Conservation (phyloP, 139 green algal species). For the Tetradesmus lagerheimii region DNA sequence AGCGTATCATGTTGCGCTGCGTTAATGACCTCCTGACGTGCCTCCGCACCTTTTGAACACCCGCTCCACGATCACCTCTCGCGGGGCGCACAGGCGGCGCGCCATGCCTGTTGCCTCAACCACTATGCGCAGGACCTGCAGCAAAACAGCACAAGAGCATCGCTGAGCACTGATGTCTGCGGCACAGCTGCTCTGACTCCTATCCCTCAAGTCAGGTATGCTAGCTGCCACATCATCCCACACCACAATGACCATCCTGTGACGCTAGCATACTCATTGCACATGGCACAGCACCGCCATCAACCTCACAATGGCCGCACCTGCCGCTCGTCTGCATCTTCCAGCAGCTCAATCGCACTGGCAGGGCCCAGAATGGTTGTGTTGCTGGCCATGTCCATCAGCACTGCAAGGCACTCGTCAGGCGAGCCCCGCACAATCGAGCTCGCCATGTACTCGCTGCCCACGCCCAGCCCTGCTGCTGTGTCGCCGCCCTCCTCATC, state of each 20-base stretch:
- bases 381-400: slow-evolving; percentile 41
- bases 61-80: slow-evolving; percentile 65
- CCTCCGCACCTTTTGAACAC: slow-evolving; percentile 52
- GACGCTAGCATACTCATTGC: neutral
- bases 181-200: too few relatives aligned
- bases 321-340: slow-evolving; percentile 40
- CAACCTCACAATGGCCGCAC: neutral
- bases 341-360: slow-evolving; percentile 25
- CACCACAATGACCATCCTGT: too few relatives aligned
- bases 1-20: neutral
- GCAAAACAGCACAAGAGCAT: neutral
- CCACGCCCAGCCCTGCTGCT: neutral
- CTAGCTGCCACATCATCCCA: too few relatives aligned
- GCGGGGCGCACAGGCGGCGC: slow-evolving; percentile 58
- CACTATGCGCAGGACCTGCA: slow-evolving; percentile 60
- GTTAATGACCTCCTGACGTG: too few relatives aligned
- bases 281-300: neutral
- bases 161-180: too few relatives aligned
- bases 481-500: neutral
- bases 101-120: slow-evolving; percentile 62
- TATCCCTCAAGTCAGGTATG: too few relatives aligned
- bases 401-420: slow-evolving; percentile 48
- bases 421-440: slow-evolving; percentile 36
- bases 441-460: slow-evolving; percentile 50
- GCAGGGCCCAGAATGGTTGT: slow-evolving; percentile 47